Conservation (phyloP, 2,329 filamentous ascomycete species). For the Fusarium multiceps region DNA sequence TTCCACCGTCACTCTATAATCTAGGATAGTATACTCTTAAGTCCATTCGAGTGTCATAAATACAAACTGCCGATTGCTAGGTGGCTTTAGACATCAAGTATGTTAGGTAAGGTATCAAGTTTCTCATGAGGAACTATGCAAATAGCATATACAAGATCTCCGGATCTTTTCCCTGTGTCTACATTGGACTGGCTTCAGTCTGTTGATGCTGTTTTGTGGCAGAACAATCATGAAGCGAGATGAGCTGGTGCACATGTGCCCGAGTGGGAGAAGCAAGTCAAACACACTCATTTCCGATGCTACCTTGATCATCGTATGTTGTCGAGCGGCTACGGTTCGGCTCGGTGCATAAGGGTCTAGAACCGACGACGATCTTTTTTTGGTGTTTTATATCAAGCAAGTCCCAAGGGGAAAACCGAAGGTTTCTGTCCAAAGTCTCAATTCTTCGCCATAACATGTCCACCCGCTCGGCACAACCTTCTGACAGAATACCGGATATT, state of each 20-base stretch:
- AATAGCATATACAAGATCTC: rapidly evolving
- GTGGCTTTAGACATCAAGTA: background rate
- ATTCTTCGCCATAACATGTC: no score
- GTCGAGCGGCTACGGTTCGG: slow-evolving; percentile 1
- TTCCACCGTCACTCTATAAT: rapidly evolving
- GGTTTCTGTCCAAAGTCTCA: rapidly evolving
- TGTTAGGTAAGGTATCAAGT: background rate
- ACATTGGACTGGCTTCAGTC: rapidly evolving
- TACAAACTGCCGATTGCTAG: background rate
- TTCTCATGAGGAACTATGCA: background rate
- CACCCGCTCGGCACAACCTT: no score
- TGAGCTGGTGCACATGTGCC: background rate
- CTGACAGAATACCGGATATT: no score
- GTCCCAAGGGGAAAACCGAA: background rate
- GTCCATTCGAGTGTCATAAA: no score
- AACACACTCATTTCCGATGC: background rate
- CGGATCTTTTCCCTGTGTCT: background rate
- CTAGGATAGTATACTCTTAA: rapidly evolving
- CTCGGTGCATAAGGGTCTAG: background rate
- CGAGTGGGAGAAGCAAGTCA: background rate
- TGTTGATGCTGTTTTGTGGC: rapidly evolving
- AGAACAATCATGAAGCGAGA: rapidly evolving
- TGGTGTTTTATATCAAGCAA: background rate
- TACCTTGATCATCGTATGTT: background rate
- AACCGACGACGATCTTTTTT: background rate